A percentile compares a stretch with the other conserved stretches of the same genome.
phyloP scores from a whole-genome alignment of 805 yeast species.

The Blastobotrys parvus region DNA sequence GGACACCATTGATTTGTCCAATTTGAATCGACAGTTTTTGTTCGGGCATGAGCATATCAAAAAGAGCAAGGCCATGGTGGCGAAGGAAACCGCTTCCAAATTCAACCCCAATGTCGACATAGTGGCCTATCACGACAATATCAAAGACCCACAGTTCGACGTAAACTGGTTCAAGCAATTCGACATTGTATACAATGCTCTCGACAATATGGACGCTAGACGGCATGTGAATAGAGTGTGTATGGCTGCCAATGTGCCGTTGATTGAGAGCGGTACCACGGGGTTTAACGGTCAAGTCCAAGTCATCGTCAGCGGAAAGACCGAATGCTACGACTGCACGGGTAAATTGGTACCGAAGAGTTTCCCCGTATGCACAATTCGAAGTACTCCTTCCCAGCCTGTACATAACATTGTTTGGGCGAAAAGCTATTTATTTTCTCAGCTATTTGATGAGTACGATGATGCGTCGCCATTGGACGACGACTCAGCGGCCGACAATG shows the following conservation, averaged over 20 bases:
- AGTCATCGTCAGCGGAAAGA: constrained; percentile 70
- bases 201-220: constrained; percentile 90
- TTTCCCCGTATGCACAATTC: constrained; percentile 91
- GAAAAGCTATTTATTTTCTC: constrained; percentile 77
- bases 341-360: constrained; percentile 82
- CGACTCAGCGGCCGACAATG: constrained; percentile 41
- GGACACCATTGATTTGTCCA: constrained; percentile 89
- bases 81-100: constrained; percentile 67
- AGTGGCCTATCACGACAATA: constrained; percentile 77
- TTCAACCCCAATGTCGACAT: constrained; percentile 65
- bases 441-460: constrained; percentile 50
- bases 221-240: constrained; percentile 81
- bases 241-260: constrained; percentile 60
- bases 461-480: constrained; percentile 64
- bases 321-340: constrained; percentile 93
- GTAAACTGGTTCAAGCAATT: constrained; percentile 72
- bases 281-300: constrained; percentile 93
- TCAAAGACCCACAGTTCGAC: constrained; percentile 73
- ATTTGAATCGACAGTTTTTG: constrained; percentile 86
- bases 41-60: constrained; percentile 87
- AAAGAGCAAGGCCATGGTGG: constrained; percentile 77
- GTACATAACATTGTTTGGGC: constrained; percentile 98
- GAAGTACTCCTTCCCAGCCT: constrained; percentile 95
- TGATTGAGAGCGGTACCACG: constrained; percentile 91
- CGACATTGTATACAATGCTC: constrained; percentile 76